A percentile compares a stretch with the other conserved stretches of the same genome.
phyloP scores from a whole-genome alignment of 1,139 yeast genomes.

The Neolecta irregularis region DNA sequence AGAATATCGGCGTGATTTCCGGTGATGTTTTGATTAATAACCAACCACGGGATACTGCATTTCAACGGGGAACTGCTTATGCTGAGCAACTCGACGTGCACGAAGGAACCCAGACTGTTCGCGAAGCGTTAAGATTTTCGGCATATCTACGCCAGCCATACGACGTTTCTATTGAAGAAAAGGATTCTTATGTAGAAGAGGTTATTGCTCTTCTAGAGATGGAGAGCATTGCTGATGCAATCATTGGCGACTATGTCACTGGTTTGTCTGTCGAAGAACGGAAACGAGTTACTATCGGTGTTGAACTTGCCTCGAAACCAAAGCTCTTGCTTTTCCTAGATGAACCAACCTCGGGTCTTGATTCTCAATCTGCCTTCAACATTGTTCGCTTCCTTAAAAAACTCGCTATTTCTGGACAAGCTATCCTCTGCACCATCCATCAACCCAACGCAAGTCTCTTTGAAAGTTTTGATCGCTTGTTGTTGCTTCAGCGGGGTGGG shows the following conservation, averaged over 20 bases:
- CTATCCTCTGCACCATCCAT: conserved; percentile 42
- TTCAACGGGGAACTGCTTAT: conserved; percentile 48
- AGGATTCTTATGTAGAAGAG: conserved; percentile 43
- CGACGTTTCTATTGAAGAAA: conserved; percentile 34
- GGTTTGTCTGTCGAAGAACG: conserved; percentile 55
- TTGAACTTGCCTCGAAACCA: conserved; percentile 43
- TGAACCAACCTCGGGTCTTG: conserved; percentile 47
- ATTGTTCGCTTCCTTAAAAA: conserved; percentile 37
- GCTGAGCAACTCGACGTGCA: conserved; percentile 55
- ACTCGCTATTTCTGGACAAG: conserved; percentile 41
- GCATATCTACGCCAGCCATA: conserved; percentile 45
- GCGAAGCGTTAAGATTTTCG: conserved; percentile 46
- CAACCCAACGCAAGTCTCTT: conserved; percentile 44
- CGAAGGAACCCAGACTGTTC: conserved; percentile 40
- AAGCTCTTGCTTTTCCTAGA: conserved; percentile 37
- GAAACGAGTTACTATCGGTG: conserved; percentile 51
- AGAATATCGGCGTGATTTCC: conserved; percentile 42
- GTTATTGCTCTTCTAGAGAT: conserved; percentile 42
- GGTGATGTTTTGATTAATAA: conserved; percentile 55
- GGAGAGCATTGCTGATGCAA: conserved; percentile 47
- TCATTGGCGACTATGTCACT: conserved; percentile 38
- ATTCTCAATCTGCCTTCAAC: conserved; percentile 46
- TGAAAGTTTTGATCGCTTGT: conserved; percentile 37
- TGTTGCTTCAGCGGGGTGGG: conserved; percentile 40
- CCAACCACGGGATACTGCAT: conserved; percentile 34